Percentiles rank a stretch among this genome's conserved stretches.
Evolutionary conservation across 768 basidiomycete species (phyloP).

Genomic region (Cytidiella melzeri): DNA sequence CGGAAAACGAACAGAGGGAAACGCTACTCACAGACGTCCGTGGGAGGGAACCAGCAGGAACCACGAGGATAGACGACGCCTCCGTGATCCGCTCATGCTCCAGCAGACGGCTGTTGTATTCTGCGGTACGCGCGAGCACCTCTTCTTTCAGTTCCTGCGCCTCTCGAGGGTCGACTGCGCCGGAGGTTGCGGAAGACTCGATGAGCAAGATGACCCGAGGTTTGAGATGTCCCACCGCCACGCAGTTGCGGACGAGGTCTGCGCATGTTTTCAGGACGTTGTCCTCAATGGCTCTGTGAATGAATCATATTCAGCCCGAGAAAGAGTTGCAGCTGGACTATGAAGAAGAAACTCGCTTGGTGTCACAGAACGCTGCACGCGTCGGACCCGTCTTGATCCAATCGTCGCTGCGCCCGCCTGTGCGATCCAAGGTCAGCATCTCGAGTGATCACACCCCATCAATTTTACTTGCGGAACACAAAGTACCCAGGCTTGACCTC

Average conservation of each 20-base stretch:
- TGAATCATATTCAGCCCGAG: not conserved
- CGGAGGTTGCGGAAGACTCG: slow-evolving; percentile 16
- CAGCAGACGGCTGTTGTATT: slow-evolving; percentile 23
- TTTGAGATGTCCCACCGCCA: slow-evolving; percentile 29
- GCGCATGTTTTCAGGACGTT: slow-evolving; percentile 23
- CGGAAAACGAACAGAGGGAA: too few species aligned
- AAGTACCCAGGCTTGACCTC: slow-evolving; percentile 20
- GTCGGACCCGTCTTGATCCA: slow-evolving; percentile 22
- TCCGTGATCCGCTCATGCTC: slow-evolving; percentile 24
- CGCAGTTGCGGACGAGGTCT: slow-evolving; percentile 26
- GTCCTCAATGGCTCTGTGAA: slow-evolving; percentile 28
- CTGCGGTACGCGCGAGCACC: slow-evolving; percentile 20
- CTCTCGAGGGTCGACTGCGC: not conserved
- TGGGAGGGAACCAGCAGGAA: slow-evolving; percentile 11
- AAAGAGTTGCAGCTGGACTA: not conserved
- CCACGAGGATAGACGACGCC: slow-evolving; percentile 20
- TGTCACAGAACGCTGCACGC: slow-evolving; percentile 20
- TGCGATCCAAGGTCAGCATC: not conserved
- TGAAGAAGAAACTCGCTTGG: slow-evolving; percentile 13
- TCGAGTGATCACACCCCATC: not conserved
- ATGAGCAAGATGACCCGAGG: slow-evolving; percentile 25
- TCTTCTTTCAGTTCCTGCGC: slow-evolving; percentile 15
- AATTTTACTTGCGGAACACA: slow-evolving; percentile 16
- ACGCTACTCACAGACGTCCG: slow-evolving; percentile 11
- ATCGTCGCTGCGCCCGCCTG: slow-evolving; percentile 21